Evolutionary conservation across 164 flowering plant genomes (phyloP), one percentile per base, ranked within the genome.

Genomic region (Liriodendron chinense): DNA sequence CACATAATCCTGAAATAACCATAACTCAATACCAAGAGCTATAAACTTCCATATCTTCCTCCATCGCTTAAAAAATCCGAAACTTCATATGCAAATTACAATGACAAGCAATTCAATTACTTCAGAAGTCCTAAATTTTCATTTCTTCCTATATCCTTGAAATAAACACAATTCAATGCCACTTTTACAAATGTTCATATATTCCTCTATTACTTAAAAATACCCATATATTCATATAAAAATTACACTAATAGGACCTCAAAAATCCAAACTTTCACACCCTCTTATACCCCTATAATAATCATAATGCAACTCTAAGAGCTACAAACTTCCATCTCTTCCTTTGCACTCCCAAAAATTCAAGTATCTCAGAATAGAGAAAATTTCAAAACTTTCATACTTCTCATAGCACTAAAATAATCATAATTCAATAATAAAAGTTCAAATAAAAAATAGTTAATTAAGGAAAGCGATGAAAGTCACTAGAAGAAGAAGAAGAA

Each of bases 401-500:
- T 34, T 34, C 43, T 34, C 43, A 34, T 34, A 34, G 3, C 43
- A 34, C 43, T 34, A 34, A 34, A 34, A 34, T 34, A 34, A 34
- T 7, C 43, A 34, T 34, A 34, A 34, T 0, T 34, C 43, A 34
- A 34, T 34, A 34, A 4, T 34, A 34, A 34, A 34, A 34, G 43
- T 34, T 34, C 43, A 34, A 34, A 34, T 34, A 34, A 34, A 34
- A 34, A 34, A 34, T n/a, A 68, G 10, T 18, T 0, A 16, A 23
- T 53, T 65, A 1, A 9, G 22, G 48, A 8, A 13, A 24, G 43
- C 0, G 59, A 18, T 25, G 0, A 13, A 26, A 66, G 22, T 9
- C n/a, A 53, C 18, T 16, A 71, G 9, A 26, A 65, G 43, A 34
- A 34, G 43, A 34, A 34, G 43, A 34, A 34, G 71, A 84, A 77